Conservation (phyloP, 768 basidiomycete species). For the Termitomyces sp. region DNA sequence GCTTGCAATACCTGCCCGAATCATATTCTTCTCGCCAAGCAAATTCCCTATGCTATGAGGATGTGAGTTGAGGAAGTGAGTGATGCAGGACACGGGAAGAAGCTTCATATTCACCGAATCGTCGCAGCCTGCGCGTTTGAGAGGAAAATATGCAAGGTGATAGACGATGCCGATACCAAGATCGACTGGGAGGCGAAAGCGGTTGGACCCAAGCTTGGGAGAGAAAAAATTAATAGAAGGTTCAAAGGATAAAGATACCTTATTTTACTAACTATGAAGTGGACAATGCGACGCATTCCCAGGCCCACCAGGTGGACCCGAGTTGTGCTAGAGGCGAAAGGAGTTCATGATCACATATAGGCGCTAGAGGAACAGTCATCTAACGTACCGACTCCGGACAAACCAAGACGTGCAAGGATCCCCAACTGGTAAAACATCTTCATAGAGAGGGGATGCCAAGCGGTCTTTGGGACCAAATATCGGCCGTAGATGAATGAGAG, state of each 20-base stretch:
- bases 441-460: constrained; percentile 74
- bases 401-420: too few relatives aligned
- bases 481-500: constrained; percentile 59
- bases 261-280: too few relatives aligned
- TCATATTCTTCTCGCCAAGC: constrained; percentile 11
- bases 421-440: constrained; percentile 64
- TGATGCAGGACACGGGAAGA: not conserved
- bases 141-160: constrained; percentile 78
- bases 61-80: not conserved
- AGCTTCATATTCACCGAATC: constrained; percentile 52
- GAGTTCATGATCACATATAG: too few relatives aligned
- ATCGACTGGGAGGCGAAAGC: too few relatives aligned
- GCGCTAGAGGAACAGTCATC: too few relatives aligned
- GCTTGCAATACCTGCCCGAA: constrained; percentile 20
- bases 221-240: too few relatives aligned
- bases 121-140: constrained; percentile 77
- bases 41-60: too few relatives aligned
- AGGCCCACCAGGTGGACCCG: too few relatives aligned
- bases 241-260: too few relatives aligned
- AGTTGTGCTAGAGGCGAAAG: constrained; percentile 48
- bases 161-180: constrained; percentile 37
- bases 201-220: too few relatives aligned
- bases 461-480: constrained; percentile 58
- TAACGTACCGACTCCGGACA: constrained; percentile 61
- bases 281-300: too few relatives aligned